Evolutionary conservation across 1,139 yeast species (phyloP).

Genomic region (Maudiozyma humilis): DNA sequence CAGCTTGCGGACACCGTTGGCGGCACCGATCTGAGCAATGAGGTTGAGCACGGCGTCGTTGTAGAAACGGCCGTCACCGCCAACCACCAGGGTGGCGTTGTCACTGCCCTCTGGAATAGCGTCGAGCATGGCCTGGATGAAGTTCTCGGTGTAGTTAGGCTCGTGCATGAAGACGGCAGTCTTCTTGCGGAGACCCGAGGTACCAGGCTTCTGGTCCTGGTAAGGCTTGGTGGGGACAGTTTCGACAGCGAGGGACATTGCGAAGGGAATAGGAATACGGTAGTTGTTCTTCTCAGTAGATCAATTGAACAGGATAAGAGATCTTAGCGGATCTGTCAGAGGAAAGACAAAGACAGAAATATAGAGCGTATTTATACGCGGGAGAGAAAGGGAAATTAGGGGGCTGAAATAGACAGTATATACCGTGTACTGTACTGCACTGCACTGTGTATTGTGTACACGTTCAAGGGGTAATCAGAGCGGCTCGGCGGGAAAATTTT

Average conservation of each 20-base stretch:
- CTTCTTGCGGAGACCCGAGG: slow-evolving; percentile 92
- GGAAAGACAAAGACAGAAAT: neutral
- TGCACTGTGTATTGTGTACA: too few relatives aligned
- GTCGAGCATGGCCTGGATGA: slow-evolving; percentile 75
- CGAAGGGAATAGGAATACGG: neutral
- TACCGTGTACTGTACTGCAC: neutral
- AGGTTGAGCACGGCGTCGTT: slow-evolving; percentile 74
- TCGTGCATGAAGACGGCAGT: slow-evolving; percentile 71
- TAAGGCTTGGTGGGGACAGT: slow-evolving; percentile 54
- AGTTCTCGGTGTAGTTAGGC: slow-evolving; percentile 82
- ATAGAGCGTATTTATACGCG: neutral
- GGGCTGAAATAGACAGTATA: neutral
- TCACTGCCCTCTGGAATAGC: slow-evolving; percentile 85
- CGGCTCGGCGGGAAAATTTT: neutral
- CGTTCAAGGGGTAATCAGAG: neutral
- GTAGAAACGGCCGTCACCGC: slow-evolving; percentile 96
- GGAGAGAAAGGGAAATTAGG: neutral
- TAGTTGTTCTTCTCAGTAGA: neutral
- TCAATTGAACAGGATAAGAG: too few relatives aligned
- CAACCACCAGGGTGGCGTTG: slow-evolving; percentile 75
- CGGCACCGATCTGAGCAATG: slow-evolving; percentile 79
- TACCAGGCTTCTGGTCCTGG: slow-evolving; percentile 93
- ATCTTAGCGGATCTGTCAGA: too few relatives aligned
- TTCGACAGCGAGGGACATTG: slow-evolving; percentile 20
- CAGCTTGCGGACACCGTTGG: slow-evolving; percentile 79